Evolutionary conservation across 2,329 filamentous ascomycete genomes (phyloP).

Genomic region (Fusarium sp.): DNA sequence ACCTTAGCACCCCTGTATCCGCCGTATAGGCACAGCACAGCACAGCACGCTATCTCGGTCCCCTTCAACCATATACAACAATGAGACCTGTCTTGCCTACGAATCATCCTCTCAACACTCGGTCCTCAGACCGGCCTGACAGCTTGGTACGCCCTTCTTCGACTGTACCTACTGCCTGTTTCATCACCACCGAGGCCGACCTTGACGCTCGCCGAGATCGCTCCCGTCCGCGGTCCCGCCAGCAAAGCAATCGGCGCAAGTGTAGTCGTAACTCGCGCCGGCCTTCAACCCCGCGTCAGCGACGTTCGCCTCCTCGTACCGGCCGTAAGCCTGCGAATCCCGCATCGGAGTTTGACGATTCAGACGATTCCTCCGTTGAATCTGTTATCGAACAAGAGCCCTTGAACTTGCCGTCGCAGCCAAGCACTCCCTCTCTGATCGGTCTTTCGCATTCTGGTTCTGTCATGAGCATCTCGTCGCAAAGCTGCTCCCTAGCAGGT

Average conservation of each 20-base stretch:
- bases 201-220: slow-evolving; percentile 41
- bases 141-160: slow-evolving; percentile 32
- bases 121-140: slow-evolving; percentile 31
- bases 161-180: slow-evolving; percentile 45
- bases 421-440: slow-evolving; percentile 41
- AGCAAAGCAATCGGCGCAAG: slow-evolving; percentile 36
- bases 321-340: slow-evolving; percentile 23
- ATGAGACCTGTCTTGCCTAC: slow-evolving; percentile 42
- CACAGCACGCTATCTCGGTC: background rate
- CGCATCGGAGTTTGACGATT: slow-evolving; percentile 19
- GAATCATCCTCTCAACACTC: slow-evolving; percentile 33
- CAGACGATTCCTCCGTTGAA: slow-evolving; percentile 21
- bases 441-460: slow-evolving; percentile 44
- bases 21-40: slow-evolving; percentile 6
- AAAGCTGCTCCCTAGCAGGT: slow-evolving; percentile 59
- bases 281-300: slow-evolving; percentile 30
- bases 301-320: slow-evolving; percentile 21
- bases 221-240: slow-evolving; percentile 36
- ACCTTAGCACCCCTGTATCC: background rate
- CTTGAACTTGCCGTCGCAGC: slow-evolving; percentile 35
- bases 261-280: slow-evolving; percentile 26
- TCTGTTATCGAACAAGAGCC: slow-evolving; percentile 28
- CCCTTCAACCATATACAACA: slow-evolving; percentile 19
- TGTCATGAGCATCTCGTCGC: slow-evolving; percentile 60
- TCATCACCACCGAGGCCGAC: slow-evolving; percentile 48